Conservation (phyloP, 345 rosid genomes). For the Sonneratia caseolaris region DNA sequence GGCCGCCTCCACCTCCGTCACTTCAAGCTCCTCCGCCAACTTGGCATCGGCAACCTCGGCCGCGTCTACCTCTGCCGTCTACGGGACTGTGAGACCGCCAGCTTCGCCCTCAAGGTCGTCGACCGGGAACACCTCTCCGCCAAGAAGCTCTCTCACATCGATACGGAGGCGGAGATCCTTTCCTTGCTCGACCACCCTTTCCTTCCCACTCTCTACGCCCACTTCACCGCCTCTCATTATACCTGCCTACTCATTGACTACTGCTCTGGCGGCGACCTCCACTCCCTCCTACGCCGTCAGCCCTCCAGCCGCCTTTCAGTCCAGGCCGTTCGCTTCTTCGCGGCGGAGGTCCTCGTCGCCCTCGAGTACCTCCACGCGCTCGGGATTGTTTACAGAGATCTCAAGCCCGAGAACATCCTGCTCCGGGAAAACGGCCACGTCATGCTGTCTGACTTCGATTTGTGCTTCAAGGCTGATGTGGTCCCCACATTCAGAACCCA, state of each 20-base stretch:
- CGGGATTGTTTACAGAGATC: constrained; percentile 80
- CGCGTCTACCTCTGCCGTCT: constrained; percentile 64
- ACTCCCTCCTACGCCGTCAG: constrained; percentile 67
- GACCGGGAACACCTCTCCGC: constrained; percentile 39
- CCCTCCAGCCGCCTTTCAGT: constrained; percentile 50
- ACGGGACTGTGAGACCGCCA: constrained; percentile 38
- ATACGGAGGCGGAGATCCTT: constrained; percentile 58
- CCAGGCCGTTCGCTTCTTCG: constrained; percentile 58
- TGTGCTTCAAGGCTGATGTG: constrained; percentile 46
- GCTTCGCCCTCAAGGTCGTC: constrained; percentile 57
- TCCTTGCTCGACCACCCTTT: constrained; percentile 70
- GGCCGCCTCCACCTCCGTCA: constrained; percentile 52
- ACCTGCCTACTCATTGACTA: constrained; percentile 76
- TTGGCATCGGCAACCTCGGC: constrained; percentile 63
- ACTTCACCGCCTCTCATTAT: constrained; percentile 64
- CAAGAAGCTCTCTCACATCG: constrained; percentile 54
- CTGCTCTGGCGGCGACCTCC: constrained; percentile 86
- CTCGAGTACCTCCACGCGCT: constrained; percentile 78
- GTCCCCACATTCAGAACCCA: constrained; percentile 32
- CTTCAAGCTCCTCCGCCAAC: constrained; percentile 55
- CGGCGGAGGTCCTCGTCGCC: constrained; percentile 74
- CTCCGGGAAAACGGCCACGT: constrained; percentile 75
- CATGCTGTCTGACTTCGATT: constrained; percentile 81
- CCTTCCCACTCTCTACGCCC: constrained; percentile 74
- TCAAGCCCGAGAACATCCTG: constrained; percentile 85